phyloP scores from a whole-genome alignment of 2,329 filamentous ascomycete genomes.

The Ophiosphaerella narmari region DNA sequence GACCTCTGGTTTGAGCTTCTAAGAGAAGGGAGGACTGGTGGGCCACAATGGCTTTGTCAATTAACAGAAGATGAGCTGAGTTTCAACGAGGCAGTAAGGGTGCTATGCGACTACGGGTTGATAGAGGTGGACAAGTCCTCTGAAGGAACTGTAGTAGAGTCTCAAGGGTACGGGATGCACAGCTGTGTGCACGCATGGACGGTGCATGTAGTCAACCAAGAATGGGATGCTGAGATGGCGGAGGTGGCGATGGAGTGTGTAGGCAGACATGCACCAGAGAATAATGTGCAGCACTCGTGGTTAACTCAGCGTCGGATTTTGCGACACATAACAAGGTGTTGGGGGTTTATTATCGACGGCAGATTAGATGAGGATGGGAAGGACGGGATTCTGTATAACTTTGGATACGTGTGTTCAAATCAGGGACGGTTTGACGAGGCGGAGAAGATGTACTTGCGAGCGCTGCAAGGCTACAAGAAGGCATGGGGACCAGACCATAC shows the following conservation, averaged over 20 bases:
- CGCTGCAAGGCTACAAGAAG: no score
- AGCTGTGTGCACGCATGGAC: conserved; percentile 43
- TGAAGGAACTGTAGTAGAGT: conserved; percentile 6
- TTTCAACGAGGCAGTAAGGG: conserved; percentile 33
- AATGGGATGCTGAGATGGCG: conserved; percentile 18
- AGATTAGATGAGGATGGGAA: not conserved
- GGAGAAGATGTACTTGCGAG: no score
- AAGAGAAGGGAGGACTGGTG: conserved; percentile 3
- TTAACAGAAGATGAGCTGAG: conserved; percentile 27
- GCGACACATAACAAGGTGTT: conserved; percentile 10
- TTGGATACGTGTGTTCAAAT: not conserved
- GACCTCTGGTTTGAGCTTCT: conserved; percentile 55
- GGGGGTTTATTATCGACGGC: not conserved
- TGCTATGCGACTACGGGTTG: conserved; percentile 39
- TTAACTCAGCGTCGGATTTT: conserved; percentile 20
- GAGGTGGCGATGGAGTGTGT: conserved; percentile 20
- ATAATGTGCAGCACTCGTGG: conserved; percentile 17
- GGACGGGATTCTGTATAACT: not conserved
- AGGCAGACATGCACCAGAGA: conserved; percentile 15
- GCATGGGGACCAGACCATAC: no score
- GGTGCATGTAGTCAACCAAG: conserved; percentile 28
- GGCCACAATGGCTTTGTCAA: conserved; percentile 24
- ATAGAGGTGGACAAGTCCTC: conserved; percentile 24
- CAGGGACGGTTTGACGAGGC: no score
- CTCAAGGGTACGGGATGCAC: conserved; percentile 40